Percentiles rank a stretch among this genome's conserved stretches.
Conservation (phyloP, 257 asterid species). For the Solanum gracilifrons region DNA sequence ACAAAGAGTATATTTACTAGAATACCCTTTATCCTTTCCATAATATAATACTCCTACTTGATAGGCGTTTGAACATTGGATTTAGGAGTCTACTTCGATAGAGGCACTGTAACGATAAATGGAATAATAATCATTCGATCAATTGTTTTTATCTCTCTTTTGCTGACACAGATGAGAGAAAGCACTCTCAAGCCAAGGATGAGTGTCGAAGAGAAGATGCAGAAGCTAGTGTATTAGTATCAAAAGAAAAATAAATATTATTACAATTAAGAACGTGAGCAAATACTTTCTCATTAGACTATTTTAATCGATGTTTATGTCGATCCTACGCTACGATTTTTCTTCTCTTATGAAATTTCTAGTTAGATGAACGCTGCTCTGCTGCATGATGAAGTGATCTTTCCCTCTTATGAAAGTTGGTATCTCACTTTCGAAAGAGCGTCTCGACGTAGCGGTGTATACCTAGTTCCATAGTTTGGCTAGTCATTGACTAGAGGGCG, state of each 20-base stretch:
- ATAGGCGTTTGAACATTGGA: neutral
- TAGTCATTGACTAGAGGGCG: neutral
- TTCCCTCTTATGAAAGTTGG: neutral
- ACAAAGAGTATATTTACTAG: neutral
- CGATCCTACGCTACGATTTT: neutral
- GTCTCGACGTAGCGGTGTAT: rapidly evolving
- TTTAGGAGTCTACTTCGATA: neutral
- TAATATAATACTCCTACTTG: neutral
- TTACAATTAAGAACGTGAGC: neutral
- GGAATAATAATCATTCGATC: rapidly evolving
- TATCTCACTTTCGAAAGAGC: neutral
- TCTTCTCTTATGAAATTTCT: neutral
- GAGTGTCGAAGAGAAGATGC: too few species aligned
- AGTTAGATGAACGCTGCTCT: too few species aligned
- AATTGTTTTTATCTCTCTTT: too few species aligned
- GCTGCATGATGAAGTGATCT: neutral
- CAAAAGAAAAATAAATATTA: neutral
- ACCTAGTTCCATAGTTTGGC: neutral
- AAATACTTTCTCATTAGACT: too few species aligned
- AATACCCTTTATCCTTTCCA: neutral
- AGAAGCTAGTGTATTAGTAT: too few species aligned
- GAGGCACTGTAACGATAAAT: too few species aligned
- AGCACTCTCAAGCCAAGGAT: too few species aligned
- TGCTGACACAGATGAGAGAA: too few species aligned
- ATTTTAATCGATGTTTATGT: too few species aligned